Conservation (phyloP, 129 eudicot species). For the Glebionis coronaria region DNA sequence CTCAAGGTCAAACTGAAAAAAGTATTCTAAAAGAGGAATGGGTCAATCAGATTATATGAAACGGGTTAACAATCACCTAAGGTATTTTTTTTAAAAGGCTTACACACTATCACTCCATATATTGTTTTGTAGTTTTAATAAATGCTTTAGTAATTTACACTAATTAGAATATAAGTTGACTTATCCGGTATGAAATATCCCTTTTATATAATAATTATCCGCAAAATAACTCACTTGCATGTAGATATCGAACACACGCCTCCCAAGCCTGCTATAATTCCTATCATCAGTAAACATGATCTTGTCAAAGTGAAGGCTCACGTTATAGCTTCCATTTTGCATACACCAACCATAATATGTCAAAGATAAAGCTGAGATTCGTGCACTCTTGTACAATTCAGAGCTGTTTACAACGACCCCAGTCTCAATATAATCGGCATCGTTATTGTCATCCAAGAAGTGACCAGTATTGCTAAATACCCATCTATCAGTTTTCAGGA, state of each 20-base stretch:
- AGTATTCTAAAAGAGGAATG: background rate
- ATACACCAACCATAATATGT: too few species aligned
- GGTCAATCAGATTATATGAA: too few species aligned
- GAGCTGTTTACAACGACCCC: too few species aligned
- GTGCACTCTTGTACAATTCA: too few species aligned
- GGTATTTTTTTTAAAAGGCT: background rate
- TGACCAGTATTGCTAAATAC: too few species aligned
- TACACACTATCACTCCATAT: background rate
- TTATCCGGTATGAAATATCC: background rate
- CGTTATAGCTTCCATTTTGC: constrained; percentile 55
- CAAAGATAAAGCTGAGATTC: too few species aligned
- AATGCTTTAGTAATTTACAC: background rate
- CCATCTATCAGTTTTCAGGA: too few species aligned
- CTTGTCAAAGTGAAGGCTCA: constrained; percentile 87
- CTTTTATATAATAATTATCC: background rate
- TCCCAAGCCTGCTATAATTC: constrained; percentile 60
- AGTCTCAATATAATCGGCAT: too few species aligned
- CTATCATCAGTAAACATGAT: constrained; percentile 46
- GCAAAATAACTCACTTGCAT: constrained; percentile 50
- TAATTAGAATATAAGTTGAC: background rate
- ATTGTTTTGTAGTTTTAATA: background rate
- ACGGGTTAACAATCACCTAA: too few species aligned
- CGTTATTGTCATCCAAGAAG: too few species aligned
- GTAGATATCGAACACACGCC: constrained; percentile 74
- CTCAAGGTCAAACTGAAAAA: too few species aligned